Evolutionary conservation across 805 yeast genomes (phyloP).

Genomic region (Teunomyces stri): DNA sequence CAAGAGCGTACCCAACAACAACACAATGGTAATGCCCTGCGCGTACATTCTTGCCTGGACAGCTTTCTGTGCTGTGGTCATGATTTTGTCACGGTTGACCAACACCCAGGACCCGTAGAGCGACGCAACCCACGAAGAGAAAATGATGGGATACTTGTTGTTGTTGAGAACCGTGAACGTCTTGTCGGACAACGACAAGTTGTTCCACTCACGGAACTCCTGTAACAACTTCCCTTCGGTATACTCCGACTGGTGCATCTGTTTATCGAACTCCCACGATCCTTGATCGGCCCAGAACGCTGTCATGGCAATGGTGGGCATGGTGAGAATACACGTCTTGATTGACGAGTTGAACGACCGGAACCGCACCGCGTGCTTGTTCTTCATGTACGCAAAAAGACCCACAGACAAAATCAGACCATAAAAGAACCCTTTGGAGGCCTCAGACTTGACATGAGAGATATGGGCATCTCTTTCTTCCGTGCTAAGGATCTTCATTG

Average conservation of each 20-base stretch:
- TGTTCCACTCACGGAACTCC: slow-evolving; percentile 36
- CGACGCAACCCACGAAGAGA: slow-evolving; percentile 40
- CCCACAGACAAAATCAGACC: slow-evolving; percentile 34
- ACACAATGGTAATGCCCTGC: slow-evolving; percentile 25
- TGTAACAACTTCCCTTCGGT: slow-evolving; percentile 28
- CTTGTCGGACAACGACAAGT: slow-evolving; percentile 29
- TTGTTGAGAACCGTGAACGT: slow-evolving; percentile 24
- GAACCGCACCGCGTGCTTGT: slow-evolving; percentile 33
- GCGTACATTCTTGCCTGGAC: slow-evolving; percentile 33
- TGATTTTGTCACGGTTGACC: slow-evolving; percentile 26
- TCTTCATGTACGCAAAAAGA: slow-evolving; percentile 29
- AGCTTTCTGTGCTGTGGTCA: slow-evolving; percentile 25
- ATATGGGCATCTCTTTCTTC: slow-evolving; percentile 43
- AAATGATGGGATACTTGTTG: slow-evolving; percentile 36
- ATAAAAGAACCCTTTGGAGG: slow-evolving; percentile 37
- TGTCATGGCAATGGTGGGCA: slow-evolving; percentile 38
- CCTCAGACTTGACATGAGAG: slow-evolving; percentile 33
- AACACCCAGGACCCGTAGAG: slow-evolving; percentile 28
- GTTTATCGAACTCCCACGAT: slow-evolving; percentile 41
- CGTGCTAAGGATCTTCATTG: slow-evolving; percentile 31
- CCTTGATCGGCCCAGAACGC: slow-evolving; percentile 47
- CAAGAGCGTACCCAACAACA: slow-evolving; percentile 25
- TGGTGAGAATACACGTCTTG: slow-evolving; percentile 35
- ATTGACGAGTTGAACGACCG: slow-evolving; percentile 35
- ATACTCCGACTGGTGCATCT: slow-evolving; percentile 31